phyloP scores from a whole-genome alignment of 1,284 basidiomycete genomes.

The Austroboletus rostrupii region DNA sequence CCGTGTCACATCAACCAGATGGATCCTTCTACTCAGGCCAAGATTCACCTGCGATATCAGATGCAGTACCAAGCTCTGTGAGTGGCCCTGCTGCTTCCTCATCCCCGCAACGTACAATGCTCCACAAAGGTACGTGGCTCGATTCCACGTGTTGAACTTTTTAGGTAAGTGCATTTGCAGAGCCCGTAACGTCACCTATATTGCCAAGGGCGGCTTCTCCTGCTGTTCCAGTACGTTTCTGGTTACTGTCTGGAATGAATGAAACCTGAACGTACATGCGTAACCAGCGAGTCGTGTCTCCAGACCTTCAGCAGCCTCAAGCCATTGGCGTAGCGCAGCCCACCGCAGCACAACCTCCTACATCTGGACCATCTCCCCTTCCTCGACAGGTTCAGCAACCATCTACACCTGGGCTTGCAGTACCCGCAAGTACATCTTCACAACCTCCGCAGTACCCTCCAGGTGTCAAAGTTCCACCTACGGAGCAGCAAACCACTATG shows the following conservation, averaged over 20 bases:
- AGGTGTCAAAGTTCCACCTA: conserved; percentile 54
- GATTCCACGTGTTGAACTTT: conserved; percentile 10
- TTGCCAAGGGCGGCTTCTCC: conserved; percentile 37
- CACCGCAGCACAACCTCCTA: conserved; percentile 23
- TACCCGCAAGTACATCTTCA: conserved; percentile 23
- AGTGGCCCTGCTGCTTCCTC: conserved; percentile 52
- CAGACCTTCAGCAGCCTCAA: conserved; percentile 34
- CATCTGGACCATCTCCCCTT: conserved; percentile 49
- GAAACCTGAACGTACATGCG: conserved; percentile 12
- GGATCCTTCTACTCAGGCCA: conserved; percentile 66
- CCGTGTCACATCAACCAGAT: conserved; percentile 66
- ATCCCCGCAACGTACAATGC: conserved; percentile 46
- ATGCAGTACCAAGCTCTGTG: conserved; percentile 55
- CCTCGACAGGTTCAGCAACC: conserved; percentile 61
- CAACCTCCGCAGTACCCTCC: conserved; percentile 61
- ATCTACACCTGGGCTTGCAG: conserved; percentile 24
- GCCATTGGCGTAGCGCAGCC: conserved; percentile 34
- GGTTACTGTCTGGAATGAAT: conserved; percentile 9
- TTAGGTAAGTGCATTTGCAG: conserved; percentile 32
- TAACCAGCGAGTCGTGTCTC: conserved; percentile 28
- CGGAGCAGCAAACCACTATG: conserved; percentile 30
- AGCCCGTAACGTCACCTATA: conserved; percentile 37
- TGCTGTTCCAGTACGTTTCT: conserved; percentile 33
- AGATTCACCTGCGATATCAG: conserved; percentile 69
- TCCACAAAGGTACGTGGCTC: conserved; percentile 41